Evolutionary conservation across 495 filamentous ascomycete species (phyloP).

Genomic region (Penicillium malachiteum): DNA sequence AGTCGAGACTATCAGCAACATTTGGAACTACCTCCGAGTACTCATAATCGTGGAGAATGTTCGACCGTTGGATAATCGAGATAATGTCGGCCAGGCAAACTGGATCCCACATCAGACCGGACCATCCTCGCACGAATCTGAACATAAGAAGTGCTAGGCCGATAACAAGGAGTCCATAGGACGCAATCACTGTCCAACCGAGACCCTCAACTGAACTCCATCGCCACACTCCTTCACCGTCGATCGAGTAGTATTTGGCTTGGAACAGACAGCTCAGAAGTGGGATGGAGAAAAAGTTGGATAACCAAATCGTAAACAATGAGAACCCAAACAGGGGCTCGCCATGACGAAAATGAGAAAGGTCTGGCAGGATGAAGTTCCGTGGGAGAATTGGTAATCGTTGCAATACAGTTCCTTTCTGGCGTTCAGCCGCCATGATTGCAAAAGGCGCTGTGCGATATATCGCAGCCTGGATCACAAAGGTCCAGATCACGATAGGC

Average conservation of each 20-base stretch:
- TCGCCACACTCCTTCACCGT: conserved; percentile 55
- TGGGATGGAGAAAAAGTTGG: conserved; percentile 61
- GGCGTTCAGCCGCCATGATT: conserved; percentile 61
- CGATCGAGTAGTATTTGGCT: conserved; percentile 47
- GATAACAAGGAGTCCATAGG: conserved; percentile 66
- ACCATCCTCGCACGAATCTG: conserved; percentile 50
- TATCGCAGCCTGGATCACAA: conserved; percentile 71
- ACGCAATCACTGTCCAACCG: conserved; percentile 72
- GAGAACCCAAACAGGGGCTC: conserved; percentile 55
- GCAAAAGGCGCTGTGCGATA: conserved; percentile 77
- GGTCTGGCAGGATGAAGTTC: conserved; percentile 59
- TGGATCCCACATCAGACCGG: conserved; percentile 83
- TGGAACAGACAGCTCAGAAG: conserved; percentile 66
- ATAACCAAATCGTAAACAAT: conserved; percentile 59
- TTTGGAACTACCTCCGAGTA: conserved; percentile 53
- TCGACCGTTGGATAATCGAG: conserved; percentile 73
- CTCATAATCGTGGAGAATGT: conserved; percentile 68
- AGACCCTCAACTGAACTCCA: conserved; percentile 77
- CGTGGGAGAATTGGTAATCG: conserved; percentile 42
- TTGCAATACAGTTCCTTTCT: conserved; percentile 38
- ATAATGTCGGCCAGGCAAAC: conserved; percentile 76
- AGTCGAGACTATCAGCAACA: conserved; percentile 45
- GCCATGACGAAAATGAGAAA: conserved; percentile 55
- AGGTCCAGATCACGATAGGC: conserved; percentile 69
- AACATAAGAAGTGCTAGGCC: conserved; percentile 55